phyloP scores from a whole-genome alignment of 139 green algal species.

The Penium margaritaceum region DNA sequence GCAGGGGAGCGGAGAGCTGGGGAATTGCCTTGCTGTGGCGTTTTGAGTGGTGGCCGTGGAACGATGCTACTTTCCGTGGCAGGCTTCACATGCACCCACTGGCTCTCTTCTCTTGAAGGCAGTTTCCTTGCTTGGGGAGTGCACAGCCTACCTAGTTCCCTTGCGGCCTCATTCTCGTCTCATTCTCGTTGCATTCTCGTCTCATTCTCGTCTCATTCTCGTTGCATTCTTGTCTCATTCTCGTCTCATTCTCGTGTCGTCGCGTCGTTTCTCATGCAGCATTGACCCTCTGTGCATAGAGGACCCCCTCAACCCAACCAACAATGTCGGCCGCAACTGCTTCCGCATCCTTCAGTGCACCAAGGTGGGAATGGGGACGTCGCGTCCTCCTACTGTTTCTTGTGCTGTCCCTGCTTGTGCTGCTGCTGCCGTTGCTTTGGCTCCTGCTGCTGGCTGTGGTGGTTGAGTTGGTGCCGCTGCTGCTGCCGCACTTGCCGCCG shows the following conservation, averaged over 20 bases:
- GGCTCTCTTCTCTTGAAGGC: neutral
- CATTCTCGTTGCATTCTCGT: neutral
- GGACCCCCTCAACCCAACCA: slow-evolving; percentile 16
- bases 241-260: neutral
- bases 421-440: too few species aligned
- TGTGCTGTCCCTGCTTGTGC: too few species aligned
- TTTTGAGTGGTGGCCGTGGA: neutral
- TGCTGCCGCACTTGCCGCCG: too few species aligned
- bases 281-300: slow-evolving; percentile 30
- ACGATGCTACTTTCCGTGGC: too few species aligned
- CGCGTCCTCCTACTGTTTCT: neutral
- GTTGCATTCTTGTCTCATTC: too few species aligned
- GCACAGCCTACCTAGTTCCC: neutral
- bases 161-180: too few species aligned
- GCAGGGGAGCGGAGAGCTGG: neutral
- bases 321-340: slow-evolving; percentile 36
- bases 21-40: neutral
- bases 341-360: slow-evolving; percentile 37
- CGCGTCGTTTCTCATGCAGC: neutral
- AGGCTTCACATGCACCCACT: neutral
- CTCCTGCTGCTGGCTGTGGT: neutral
- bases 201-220: too few species aligned
- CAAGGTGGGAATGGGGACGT: slow-evolving; percentile 14
- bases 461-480: too few species aligned
- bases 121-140: neutral